Base-by-base conservation (phyloP, 1,284 basidiomycete species). In the Pseudozyma flocculosa region DNA sequence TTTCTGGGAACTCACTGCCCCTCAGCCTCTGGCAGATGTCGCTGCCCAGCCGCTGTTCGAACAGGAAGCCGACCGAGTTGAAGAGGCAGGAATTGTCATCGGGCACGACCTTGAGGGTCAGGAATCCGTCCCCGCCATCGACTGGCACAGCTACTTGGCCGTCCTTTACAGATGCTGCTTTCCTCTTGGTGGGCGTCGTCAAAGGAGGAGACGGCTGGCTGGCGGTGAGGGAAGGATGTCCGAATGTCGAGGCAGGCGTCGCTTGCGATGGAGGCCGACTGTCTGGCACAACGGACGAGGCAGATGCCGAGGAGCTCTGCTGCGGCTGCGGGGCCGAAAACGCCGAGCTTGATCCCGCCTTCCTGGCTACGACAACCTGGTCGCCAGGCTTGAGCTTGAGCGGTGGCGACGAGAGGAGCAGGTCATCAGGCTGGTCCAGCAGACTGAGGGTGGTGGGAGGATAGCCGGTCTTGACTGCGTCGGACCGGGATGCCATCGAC, bases 1-100 rank as follows among this genome's bases (percentile, higher is more conserved):
- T n/a, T n/a, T n/a, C n/a, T n/a, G n/a, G n/a, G n/a, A n/a, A 14
- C 32, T 17, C 15, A 34, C 32, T 13, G 13, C 51, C n/a, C 1
- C 68, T 54, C 2, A 70, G 50, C 15, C 41, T 40, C 14, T 39
- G 21, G 30, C 51, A 61, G 40, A 45, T 15, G 17, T 54, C 52
- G 9, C 40, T 22, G 5, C 50, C 54, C 19, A 65, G 22, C 8
- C 43, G 42, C 8, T 63, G 53, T 1, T 52, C 22, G 38, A 62
- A 48, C 24, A 68, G 45, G 30, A 45, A 54, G 24, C 51, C 50
- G 15, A 71, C 34, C 11, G 63, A 54, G 49, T 66, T 56, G 56
- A 70, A 73, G 1, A 73, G 55, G 22, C 70, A 73, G 9, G 60
- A 59, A 32, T 73, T 73, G 53, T 73, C 70, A 46, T 73, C 70